Evolutionary conservation across 495 filamentous ascomycete species (phyloP).

Genomic region (Friedmanniomyces endolithicus): DNA sequence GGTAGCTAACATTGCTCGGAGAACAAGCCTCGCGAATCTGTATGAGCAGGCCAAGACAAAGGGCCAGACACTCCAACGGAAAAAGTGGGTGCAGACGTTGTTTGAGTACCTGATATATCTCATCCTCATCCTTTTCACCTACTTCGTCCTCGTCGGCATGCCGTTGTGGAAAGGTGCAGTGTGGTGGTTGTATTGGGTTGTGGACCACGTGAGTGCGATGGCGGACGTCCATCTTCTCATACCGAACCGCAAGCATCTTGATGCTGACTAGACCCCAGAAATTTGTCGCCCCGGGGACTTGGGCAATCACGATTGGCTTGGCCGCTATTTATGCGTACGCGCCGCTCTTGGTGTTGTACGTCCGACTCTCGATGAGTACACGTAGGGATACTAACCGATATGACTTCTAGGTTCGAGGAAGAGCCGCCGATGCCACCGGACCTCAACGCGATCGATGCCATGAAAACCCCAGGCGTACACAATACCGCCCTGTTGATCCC

Average conservation of each 20-base stretch:
- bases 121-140: constrained; percentile 27
- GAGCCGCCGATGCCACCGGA: constrained; percentile 22
- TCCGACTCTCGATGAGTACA: too few relatives aligned
- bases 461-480: constrained; percentile 14
- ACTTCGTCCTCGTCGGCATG: constrained; percentile 33
- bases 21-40: constrained; percentile 6
- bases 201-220: constrained; percentile 4
- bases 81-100: constrained; percentile 27
- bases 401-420: constrained; percentile 25
- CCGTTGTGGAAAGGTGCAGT: constrained; percentile 36
- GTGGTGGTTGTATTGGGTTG: constrained; percentile 33
- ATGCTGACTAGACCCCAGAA: constrained; percentile 17
- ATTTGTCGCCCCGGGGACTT: constrained; percentile 31
- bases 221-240: not conserved
- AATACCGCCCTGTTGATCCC: constrained; percentile 36
- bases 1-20: not conserved
- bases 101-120: constrained; percentile 32
- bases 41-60: constrained; percentile 23
- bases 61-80: constrained; percentile 23
- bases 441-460: constrained; percentile 2
- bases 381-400: too few relatives aligned
- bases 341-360: constrained; percentile 23
- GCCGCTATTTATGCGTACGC: constrained; percentile 32
- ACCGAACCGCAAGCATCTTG: not conserved
- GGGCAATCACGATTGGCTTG: constrained; percentile 30